These are phyloP conservation scores for Epichloe sylvatica DNA, from an alignment of 2,329 filamentous ascomycete species.

Conservation along the genomic window DNA sequence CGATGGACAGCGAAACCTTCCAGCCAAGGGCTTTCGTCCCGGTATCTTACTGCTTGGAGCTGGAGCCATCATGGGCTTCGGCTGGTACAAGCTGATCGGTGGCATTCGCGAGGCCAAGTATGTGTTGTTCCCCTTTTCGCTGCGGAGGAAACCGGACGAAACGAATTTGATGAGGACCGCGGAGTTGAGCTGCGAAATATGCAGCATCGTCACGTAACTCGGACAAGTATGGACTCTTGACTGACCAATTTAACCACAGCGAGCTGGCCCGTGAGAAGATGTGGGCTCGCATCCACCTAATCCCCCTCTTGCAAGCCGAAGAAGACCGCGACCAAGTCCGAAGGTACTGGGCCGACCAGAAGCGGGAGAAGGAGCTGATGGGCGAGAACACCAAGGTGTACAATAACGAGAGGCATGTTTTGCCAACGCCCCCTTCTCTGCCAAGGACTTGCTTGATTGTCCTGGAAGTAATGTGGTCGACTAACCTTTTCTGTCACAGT, in stretches of 20 bases:
- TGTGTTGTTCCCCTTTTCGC: constrained; percentile 17
- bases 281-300: constrained; percentile 92
- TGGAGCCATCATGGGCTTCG: constrained; percentile 69
- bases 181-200: too few species aligned
- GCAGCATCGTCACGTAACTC: too few species aligned
- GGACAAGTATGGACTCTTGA: too few species aligned
- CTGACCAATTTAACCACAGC: constrained; percentile 30
- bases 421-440: background rate
- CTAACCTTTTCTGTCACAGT: constrained; percentile 2
- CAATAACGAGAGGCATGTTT: constrained; percentile 67
- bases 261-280: constrained; percentile 95
- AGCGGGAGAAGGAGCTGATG: constrained; percentile 78
- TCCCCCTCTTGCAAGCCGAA: constrained; percentile 86
- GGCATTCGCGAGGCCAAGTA: constrained; percentile 89
- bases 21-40: constrained; percentile 79
- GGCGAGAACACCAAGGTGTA: constrained; percentile 77
- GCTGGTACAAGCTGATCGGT: constrained; percentile 73
- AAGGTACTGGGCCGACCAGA: constrained; percentile 72
- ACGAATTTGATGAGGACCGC: too few species aligned
- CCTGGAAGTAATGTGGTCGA: background rate
- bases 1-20: constrained; percentile 64
- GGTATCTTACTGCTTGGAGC: constrained; percentile 63
- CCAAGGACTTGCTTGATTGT: background rate
- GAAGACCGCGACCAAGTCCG: constrained; percentile 92
- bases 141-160: too few species aligned